phyloP scores from a whole-genome alignment of 495 filamentous ascomycete genomes.

The Penicillium angulare region DNA sequence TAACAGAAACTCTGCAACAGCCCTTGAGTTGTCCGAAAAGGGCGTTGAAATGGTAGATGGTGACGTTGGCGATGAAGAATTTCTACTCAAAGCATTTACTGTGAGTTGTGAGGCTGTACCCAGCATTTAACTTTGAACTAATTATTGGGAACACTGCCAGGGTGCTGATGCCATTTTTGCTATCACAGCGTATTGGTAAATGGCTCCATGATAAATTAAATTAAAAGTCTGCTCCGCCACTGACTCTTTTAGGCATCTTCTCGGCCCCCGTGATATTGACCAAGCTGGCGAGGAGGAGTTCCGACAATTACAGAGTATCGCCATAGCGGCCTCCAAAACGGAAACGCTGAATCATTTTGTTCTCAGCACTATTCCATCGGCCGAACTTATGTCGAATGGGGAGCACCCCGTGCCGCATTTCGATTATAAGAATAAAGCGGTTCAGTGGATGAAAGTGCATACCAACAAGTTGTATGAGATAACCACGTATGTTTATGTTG shows the following conservation, averaged over 20 bases:
- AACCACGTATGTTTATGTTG: no score
- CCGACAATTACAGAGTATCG: no score
- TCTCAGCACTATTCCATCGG: not conserved
- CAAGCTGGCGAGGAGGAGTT: no score
- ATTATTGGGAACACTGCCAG: no score
- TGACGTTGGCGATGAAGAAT: constrained; percentile 39
- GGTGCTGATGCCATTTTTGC: constrained; percentile 40
- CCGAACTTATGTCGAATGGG: not conserved
- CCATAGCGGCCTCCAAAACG: constrained; percentile 36
- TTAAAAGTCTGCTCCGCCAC: no score
- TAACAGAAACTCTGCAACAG: constrained; percentile 29
- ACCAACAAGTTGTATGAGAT: no score
- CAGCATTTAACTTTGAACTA: no score
- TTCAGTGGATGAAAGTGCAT: no score
- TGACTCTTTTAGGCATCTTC: not conserved
- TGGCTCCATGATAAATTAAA: no score
- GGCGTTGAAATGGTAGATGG: constrained; percentile 51
- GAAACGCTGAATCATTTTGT: constrained; percentile 33
- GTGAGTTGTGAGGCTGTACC: no score
- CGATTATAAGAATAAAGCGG: no score
- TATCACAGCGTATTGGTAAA: constrained; percentile 1
- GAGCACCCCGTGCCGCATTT: constrained; percentile 24
- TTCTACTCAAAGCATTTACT: constrained; percentile 41
- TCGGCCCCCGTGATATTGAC: constrained; percentile 29
- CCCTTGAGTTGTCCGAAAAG: constrained; percentile 28